Base-by-base conservation (phyloP, 768 basidiomycete genomes). In the Suillus cothurnatus region DNA sequence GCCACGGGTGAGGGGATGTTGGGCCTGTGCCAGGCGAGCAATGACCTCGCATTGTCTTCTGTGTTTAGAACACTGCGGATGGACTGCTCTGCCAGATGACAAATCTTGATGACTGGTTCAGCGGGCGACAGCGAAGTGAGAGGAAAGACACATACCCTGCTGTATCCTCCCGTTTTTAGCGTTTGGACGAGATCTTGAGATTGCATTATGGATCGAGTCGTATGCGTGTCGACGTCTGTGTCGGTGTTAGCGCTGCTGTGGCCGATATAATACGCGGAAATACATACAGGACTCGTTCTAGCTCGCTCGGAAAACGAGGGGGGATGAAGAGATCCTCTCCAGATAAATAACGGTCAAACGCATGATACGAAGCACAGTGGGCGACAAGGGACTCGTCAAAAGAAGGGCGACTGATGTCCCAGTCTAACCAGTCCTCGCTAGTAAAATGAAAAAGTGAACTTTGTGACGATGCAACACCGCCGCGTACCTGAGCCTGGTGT, bases 121-220 rank as follows among this genome's bases (percentile, higher is more conserved):
- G 61, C 61, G 68, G 2, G 31, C 49, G 34, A 43, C 32, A 31
- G 41, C 55, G 34, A 75, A 31, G 8, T 28, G 39, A 36, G 21
- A 21, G 17, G 11, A 49, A 49, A 49, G 14, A 41, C 43, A 76
- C 82, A 56, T 71, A 83, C 82, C 66, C 81, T 72, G 49, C 77
- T 78, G 67, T 83, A 84, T 53, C 82, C 82, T 17, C 81, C 71
- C 1, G 82, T 78, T 64, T 85, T 81, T 23, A 90, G 77, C 17
- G 83, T 76, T 26, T 85, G 84, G 84, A 49, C 85, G 85, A 71
- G 87, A 85, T 66, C 81, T 85, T 26, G 90, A 81, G 71, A 91
- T 88, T 32, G 86, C 82, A 73, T 91, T 91, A 72, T 91, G 90
- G 61, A 92, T 89, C 11, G 86, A 87, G 71, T 91, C 89, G 70